Evolutionary conservation across 495 filamentous ascomycete species (phyloP), one percentile per base, ranked within the genome.

Genomic region (Aspergillus funiculosus): DNA sequence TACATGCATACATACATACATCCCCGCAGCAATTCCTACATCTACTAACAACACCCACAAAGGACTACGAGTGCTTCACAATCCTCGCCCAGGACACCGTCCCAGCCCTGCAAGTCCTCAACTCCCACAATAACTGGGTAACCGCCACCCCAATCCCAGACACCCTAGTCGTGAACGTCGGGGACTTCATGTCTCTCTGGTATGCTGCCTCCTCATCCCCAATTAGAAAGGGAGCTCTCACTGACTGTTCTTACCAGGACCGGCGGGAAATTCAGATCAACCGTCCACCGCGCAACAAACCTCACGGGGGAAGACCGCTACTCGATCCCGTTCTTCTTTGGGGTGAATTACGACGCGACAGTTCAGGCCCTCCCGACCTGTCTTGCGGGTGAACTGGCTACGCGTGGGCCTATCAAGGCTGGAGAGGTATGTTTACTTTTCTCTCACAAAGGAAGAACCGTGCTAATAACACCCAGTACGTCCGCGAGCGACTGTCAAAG

Each of bases 101-200:
- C 2, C 68, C 71, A 0, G 73, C 63, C 0, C 50, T 78, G 6
- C 70, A 76, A 49, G 66, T 76, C 10, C 62, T 71, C 0, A 69
- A 61, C 34, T 48, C 60, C 7, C 48, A 55, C 6, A 61, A 59
- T 0, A 51, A 69, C 13, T 77, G 73, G 72, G 64, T 72, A 14
- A 43, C 61, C 2, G 72, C 73, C 0, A 50, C 56, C 5, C 72
- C 71, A 1, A 67, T 69, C 26, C 60, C 57, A 5, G 64, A 64
- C 4, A 67, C 66, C 5, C 65, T 73, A 34, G 71, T 79, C 5
- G 68, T 79, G 17, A 77, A 79, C 48, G 67, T 77, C 11, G 70
- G 64, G 1, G 69, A 79, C 52, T 63, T 68, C 41, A 43, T 77
- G 22, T 58, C 64, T 25, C 56, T 69, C 20, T 74, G 68, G 72